Conservation (phyloP, 2,329 filamentous ascomycete species). For the Xylaria sp. region DNA sequence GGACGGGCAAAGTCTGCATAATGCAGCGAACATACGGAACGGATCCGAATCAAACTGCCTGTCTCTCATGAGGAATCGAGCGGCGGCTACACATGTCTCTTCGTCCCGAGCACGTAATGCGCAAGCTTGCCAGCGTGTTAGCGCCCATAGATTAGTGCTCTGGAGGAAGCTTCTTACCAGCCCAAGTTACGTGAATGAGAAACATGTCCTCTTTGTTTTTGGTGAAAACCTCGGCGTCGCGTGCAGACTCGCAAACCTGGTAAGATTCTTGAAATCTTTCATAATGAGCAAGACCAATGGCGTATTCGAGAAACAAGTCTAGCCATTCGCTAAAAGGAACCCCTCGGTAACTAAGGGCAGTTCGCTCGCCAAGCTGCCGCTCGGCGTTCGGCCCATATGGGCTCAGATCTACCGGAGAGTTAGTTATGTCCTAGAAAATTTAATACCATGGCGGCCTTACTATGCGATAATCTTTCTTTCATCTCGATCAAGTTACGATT, state of each 20-base stretch:
- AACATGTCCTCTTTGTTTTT: conserved; percentile 75
- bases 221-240: conserved; percentile 85
- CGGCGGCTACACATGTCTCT: conserved; percentile 76
- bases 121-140: conserved; percentile 68
- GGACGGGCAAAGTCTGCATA: conserved; percentile 81
- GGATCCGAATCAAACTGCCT: conserved; percentile 83
- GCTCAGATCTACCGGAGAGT: conserved; percentile 48
- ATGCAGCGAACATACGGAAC: conserved; percentile 82
- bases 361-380: conserved; percentile 44
- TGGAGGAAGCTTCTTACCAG: conserved; percentile 61
- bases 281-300: conserved; percentile 76
- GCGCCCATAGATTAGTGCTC: conserved; percentile 18
- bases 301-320: conserved; percentile 89
- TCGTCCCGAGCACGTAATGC: conserved; percentile 84
- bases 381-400: conserved; percentile 50
- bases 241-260: conserved; percentile 79
- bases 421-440: conserved; percentile 29
- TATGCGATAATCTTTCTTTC: conserved; percentile 66
- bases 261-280: conserved; percentile 80
- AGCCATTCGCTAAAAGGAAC: conserved; percentile 89
- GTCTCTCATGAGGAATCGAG: conserved; percentile 86
- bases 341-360: conserved; percentile 65
- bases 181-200: conserved; percentile 80
- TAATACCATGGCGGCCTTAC: conserved; percentile 52
- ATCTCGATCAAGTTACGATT: conserved; percentile 63